Evolutionary conservation across 495 filamentous ascomycete genomes (phyloP), one percentile per base, ranked within the genome.

Genomic region (Chlorociboria aeruginascens): DNA sequence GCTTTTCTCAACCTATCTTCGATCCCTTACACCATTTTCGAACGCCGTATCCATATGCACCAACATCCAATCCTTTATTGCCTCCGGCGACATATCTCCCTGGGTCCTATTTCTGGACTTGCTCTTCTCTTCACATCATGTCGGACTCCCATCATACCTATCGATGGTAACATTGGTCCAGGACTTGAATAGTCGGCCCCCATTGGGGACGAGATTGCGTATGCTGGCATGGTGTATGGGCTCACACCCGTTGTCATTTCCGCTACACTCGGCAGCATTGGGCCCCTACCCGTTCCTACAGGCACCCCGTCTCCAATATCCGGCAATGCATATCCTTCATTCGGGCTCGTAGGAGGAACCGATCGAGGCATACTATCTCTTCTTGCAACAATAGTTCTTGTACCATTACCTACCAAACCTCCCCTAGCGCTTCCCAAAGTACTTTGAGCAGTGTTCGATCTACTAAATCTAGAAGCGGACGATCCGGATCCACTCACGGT

Each of bases 161-260:
- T 51, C 2, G 61, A 40, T 0, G 66, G 61, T 16, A 70, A 60
- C 30, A 62, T 50, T 10, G 64, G 62, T 0, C 69, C 69, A 7
- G 70, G 69, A 43, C 68, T 74, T 12, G 66, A 56, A 1, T 62
- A 67, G 12, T 61, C 56, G 43, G 53, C 53, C 40, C 48, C 51
- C 16, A 38, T 50, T 3, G 50, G 46, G 49, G 54, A 47, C 13
- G 46, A 40, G 52, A 58, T 53, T 6, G 70, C 65, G 50, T 75
- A 75, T 6, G 72, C 73, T 14, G 72, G 70, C 14, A 70, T 71
- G 56, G 56, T 71, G 49, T 76, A 76, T 12, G 72, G 70, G 45
- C 68, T 71, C 28, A 74, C 55, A 14, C 72, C 74, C 1, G 73
- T 77, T 0, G 73, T 77, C 50, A 77, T 65, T 55, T 77, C 72